Percentiles rank a stretch among this genome's conserved stretches.
Conservation (phyloP, 805 yeast genomes). For the Sugiyamaella qingdaonensis region DNA sequence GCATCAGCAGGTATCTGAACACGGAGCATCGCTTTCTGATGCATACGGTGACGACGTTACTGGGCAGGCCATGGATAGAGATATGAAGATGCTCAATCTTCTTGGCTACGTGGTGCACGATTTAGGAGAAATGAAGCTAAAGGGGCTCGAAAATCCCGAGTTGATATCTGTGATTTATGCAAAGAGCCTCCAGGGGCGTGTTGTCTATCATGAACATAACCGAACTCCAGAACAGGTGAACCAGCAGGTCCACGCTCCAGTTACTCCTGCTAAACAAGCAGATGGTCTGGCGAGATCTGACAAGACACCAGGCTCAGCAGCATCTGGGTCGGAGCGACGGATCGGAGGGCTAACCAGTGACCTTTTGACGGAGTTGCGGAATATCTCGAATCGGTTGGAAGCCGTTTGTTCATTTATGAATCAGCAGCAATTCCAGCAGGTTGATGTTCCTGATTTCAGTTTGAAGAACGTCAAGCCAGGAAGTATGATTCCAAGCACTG, state of each 20-base stretch:
- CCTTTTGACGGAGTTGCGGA: constrained; percentile 15
- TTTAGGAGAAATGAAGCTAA: constrained; percentile 82
- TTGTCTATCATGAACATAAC: constrained; percentile 14
- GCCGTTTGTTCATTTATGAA: constrained; percentile 23
- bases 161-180: constrained; percentile 78
- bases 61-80: constrained; percentile 60
- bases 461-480: constrained; percentile 14
- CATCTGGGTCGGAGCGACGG: constrained; percentile 9
- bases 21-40: constrained; percentile 32
- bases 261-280: neutral
- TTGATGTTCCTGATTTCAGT: constrained; percentile 14
- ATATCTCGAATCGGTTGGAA: constrained; percentile 24
- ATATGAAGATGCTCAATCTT: constrained; percentile 58
- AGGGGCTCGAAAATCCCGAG: constrained; percentile 94
- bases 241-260: constrained; percentile 9
- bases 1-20: constrained; percentile 31
- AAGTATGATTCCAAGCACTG: constrained; percentile 23
- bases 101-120: constrained; percentile 65
- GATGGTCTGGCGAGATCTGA: neutral
- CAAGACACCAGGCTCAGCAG: neutral
- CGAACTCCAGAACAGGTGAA: constrained; percentile 16
- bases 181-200: constrained; percentile 24
- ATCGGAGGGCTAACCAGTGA: constrained; percentile 19
- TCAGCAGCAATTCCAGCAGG: neutral
- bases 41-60: constrained; percentile 42